A percentile compares a stretch with the other conserved stretches of the same genome.
phyloP scores from a whole-genome alignment of 306 rosid species.

The Oxytropis ochrocephala region DNA sequence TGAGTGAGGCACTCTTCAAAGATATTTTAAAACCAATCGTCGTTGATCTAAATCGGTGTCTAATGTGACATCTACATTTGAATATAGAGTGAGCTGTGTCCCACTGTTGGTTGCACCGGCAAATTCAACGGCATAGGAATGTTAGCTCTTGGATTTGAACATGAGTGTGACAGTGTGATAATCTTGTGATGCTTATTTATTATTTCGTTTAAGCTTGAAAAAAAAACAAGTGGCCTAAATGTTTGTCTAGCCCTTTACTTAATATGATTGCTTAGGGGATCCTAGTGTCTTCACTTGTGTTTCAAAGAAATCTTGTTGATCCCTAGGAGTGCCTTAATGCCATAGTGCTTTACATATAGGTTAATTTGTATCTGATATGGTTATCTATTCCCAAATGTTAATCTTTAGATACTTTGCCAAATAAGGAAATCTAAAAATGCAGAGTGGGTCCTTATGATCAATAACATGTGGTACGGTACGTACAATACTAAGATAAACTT shows the following conservation, averaged over 20 bases:
- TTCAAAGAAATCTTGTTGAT: conserved; percentile 18
- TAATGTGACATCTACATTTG: too few species aligned
- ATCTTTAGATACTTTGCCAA: conserved; percentile 19
- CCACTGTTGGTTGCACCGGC: too few species aligned
- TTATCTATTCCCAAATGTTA: background rate
- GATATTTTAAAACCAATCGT: too few species aligned
- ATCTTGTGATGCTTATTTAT: too few species aligned
- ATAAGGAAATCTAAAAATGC: conserved; percentile 26
- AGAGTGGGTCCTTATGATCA: conserved; percentile 30
- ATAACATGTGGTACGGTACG: conserved; percentile 45
- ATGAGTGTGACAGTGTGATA: too few species aligned
- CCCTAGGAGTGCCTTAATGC: conserved; percentile 19
- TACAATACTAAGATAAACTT: conserved; percentile 33
- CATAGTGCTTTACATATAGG: background rate
- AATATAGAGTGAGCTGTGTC: too few species aligned
- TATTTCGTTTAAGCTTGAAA: too few species aligned
- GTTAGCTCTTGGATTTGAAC: too few species aligned
- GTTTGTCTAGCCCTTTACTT: background rate
- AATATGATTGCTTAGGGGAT: background rate
- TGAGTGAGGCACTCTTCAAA: too few species aligned
- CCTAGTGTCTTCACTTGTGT: background rate
- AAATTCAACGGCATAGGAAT: too few species aligned
- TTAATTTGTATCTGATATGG: conserved; percentile 5
- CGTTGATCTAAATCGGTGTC: too few species aligned
- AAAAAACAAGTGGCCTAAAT: background rate